These are phyloP conservation scores for Macroventuria anomochaeta DNA, from an alignment of 2,329 filamentous ascomycete genomes.

Conservation along the genomic window DNA sequence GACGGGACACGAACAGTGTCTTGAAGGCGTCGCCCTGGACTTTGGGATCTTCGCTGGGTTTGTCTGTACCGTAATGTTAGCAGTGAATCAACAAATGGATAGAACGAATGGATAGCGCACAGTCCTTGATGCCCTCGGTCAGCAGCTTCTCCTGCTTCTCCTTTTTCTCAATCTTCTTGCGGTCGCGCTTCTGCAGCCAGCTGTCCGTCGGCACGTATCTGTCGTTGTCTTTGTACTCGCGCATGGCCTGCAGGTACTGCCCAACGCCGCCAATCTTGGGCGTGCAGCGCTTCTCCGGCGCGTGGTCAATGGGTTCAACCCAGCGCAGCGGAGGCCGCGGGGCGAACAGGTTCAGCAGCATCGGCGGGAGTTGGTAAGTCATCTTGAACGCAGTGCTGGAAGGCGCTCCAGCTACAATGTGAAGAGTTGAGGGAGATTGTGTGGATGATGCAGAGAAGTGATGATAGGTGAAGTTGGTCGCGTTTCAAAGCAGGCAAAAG, in stretches of 20 bases:
- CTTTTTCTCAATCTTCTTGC: conserved; percentile 81
- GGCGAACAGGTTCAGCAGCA: conserved; percentile 92
- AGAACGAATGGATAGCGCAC: conserved; percentile 53
- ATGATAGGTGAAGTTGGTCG: not conserved
- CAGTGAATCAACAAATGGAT: not conserved
- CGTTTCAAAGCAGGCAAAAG: conserved; percentile 22
- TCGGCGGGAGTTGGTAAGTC: conserved; percentile 95
- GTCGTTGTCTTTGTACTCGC: conserved; percentile 79
- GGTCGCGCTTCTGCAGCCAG: conserved; percentile 87
- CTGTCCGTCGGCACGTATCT: conserved; percentile 85
- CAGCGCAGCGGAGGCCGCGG: conserved; percentile 91
- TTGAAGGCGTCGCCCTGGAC: conserved; percentile 93
- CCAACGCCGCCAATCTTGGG: conserved; percentile 75
- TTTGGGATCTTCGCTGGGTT: conserved; percentile 83
- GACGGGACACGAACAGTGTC: conserved; percentile 87
- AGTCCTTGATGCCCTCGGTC: conserved; percentile 68
- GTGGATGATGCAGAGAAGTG: conserved; percentile 27
- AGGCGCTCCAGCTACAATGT: conserved; percentile 42
- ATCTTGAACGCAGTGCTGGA: conserved; percentile 60
- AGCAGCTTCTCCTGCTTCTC: conserved; percentile 68
- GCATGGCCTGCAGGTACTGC: conserved; percentile 73
- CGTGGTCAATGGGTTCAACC: conserved; percentile 80
- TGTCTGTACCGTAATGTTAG: conserved; percentile 61
- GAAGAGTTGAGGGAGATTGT: conserved; percentile 6
- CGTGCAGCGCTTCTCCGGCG: conserved; percentile 82